Evolutionary conservation across 1,284 basidiomycete genomes (phyloP).

Genomic region (Lentinula novae-zelandiae): DNA sequence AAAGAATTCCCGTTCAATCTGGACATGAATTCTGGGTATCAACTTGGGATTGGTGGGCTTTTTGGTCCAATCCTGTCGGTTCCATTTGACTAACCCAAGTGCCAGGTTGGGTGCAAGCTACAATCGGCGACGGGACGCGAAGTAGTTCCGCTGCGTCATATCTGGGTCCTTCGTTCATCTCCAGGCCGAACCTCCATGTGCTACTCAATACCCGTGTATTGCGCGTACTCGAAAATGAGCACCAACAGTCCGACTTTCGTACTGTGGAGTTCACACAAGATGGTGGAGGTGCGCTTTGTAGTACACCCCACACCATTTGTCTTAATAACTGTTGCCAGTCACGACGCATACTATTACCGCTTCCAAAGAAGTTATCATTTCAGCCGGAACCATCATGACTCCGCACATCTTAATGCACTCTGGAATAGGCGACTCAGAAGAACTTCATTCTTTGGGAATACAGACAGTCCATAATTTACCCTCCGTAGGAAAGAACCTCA

Average conservation of each 20-base stretch:
- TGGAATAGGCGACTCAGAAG: conserved; percentile 27
- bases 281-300: conserved; percentile 19
- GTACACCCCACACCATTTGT: neutral
- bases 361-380: conserved; percentile 25
- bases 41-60: conserved; percentile 27
- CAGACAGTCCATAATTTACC: conserved; percentile 22
- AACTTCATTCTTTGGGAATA: conserved; percentile 26
- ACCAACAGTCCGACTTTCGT: neutral
- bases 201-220: conserved; percentile 22
- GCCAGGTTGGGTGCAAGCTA: conserved; percentile 21
- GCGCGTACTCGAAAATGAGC: conserved; percentile 9
- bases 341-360: conserved; percentile 13
- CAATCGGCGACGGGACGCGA: conserved; percentile 25
- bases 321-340: neutral
- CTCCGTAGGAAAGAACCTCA: conserved; percentile 32
- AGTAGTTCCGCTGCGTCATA: conserved; percentile 33
- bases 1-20: conserved; percentile 26
- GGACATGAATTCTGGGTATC: conserved; percentile 31
- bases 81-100: neutral
- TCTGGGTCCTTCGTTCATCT: conserved; percentile 26
- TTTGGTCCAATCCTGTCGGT: neutral
- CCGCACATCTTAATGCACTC: conserved; percentile 31
- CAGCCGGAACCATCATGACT: conserved; percentile 23
- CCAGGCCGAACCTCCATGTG: conserved; percentile 32
- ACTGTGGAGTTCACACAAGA: conserved; percentile 14